phyloP scores from a whole-genome alignment of 202 grass and related monocot genomes.

The Panicum hallii region DNA sequence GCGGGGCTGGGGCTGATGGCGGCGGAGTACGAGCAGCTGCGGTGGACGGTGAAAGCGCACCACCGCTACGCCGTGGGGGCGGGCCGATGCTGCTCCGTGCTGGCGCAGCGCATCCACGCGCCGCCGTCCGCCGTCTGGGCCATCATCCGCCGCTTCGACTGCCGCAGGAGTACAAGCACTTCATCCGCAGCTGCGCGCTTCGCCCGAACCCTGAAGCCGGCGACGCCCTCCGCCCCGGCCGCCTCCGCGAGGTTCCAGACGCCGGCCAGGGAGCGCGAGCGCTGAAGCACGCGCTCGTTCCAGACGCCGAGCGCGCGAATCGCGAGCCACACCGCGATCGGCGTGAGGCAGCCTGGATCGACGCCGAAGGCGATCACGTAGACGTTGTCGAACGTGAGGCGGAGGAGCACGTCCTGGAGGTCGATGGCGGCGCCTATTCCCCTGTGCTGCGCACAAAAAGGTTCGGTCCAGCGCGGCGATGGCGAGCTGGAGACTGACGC shows the following conservation, averaged over 20 bases:
- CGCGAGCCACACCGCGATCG: too few species aligned
- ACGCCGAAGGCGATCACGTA: too few species aligned
- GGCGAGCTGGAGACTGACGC: too few species aligned
- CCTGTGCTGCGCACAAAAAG: too few species aligned
- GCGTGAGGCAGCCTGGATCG: too few species aligned
- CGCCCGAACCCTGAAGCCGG: slow-evolving; percentile 53
- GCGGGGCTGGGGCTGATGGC: slow-evolving; percentile 60
- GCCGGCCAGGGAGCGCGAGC: too few species aligned
- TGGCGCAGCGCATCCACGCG: slow-evolving; percentile 85
- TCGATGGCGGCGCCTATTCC: too few species aligned
- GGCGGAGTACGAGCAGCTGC: slow-evolving; percentile 67
- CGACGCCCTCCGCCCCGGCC: slow-evolving; percentile 67
- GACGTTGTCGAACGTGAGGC: too few species aligned
- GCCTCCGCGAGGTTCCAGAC: slow-evolving; percentile 65
- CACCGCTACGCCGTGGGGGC: slow-evolving; percentile 71
- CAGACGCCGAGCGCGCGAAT: too few species aligned
- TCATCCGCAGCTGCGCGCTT: slow-evolving; percentile 87
- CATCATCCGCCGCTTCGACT: slow-evolving; percentile 83
- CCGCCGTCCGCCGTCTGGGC: slow-evolving; percentile 71
- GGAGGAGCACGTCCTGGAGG: too few species aligned
- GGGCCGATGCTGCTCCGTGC: slow-evolving; percentile 80
- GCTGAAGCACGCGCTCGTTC: too few species aligned
- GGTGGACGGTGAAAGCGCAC: slow-evolving; percentile 66
- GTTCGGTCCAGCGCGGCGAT: too few species aligned
- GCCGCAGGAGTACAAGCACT: slow-evolving; percentile 98